Percentiles rank a stretch among this genome's conserved stretches.
Evolutionary conservation across 768 basidiomycete species (phyloP).

Genomic region (Saitozyma sp.): DNA sequence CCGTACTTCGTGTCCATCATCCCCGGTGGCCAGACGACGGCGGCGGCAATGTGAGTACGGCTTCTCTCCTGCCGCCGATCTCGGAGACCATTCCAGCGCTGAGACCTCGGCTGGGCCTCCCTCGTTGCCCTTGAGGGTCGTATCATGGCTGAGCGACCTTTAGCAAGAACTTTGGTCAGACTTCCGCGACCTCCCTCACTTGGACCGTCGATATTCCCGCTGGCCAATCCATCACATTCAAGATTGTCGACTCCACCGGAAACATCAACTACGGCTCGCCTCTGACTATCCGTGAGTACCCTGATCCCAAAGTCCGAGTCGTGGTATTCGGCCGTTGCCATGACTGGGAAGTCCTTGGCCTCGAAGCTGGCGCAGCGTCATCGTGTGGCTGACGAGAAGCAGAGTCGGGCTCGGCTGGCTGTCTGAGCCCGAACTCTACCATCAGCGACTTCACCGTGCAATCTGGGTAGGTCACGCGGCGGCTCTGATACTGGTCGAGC

Average conservation of each 20-base stretch:
- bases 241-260: conserved; percentile 66
- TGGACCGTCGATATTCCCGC: conserved; percentile 43
- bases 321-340: not conserved
- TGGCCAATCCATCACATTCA: conserved; percentile 60
- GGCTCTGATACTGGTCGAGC: too few relatives aligned
- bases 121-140: not conserved
- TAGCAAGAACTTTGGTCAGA: conserved; percentile 32
- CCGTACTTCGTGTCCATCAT: conserved; percentile 42
- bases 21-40: conserved; percentile 39
- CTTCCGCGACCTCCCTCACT: conserved; percentile 28
- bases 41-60: conserved; percentile 30
- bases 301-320: conserved; percentile 4
- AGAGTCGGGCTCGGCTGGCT: too few relatives aligned
- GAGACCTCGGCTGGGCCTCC: not conserved
- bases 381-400: not conserved
- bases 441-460: too few relatives aligned
- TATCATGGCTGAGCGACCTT: not conserved
- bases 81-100: not conserved
- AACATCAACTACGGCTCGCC: conserved; percentile 26
- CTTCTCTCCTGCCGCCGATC: not conserved
- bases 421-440: too few relatives aligned
- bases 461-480: too few relatives aligned
- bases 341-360: not conserved
- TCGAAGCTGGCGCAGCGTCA: conserved; percentile 12
- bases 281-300: conserved; percentile 21